Evolutionary conservation across 352 stramenopile species (phyloP), one percentile per base, ranked within the genome.

Genomic region (Globisporangium rhizosaccharum): DNA sequence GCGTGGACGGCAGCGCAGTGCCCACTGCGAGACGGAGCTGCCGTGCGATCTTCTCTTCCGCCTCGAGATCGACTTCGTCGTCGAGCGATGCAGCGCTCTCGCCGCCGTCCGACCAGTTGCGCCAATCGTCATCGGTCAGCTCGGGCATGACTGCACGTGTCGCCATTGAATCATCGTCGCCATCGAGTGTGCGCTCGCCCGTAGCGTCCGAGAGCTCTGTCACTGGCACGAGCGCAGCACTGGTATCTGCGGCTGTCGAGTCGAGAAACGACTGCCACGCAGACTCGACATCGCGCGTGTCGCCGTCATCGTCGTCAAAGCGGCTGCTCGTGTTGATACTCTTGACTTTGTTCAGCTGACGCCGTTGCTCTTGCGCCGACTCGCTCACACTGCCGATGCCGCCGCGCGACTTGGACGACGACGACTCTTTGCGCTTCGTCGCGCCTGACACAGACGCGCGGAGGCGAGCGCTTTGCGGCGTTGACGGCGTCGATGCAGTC

Each of bases 231-330:
- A 5, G 42, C 23, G 25, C 36, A 26, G 45, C 20, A 17, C 47
- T 46, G 7, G 49, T 7, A 9, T 45, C 36, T 17, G 30, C n/a
- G n/a, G 33, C 15, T 30, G 17, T 65, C 48, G 75, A 73, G 52
- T 88, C 77, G 41, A 90, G 63, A 48, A 90, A 88, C 15, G 67
- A 66, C 41, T 76, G 68, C 80, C 80, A 90, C 20, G 78, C 80
- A 1, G 56, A 53, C 47, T 87, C 76, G 2, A 90, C 80, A 33
- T 90, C 80, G 10, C 62, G 71, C 3, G 70, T 87, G 59, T 88
- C 76, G n/a, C 67, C 67, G 7, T 85, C 74, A 17, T 82, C 78
- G 20, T 87, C 71, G 39, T 82, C 72, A 37, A 61, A 60, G 6
- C 53, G 54, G 26, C 37, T 66, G 26, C 25, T 44, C 17, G 52